Evolutionary conservation across 805 yeast genomes (phyloP), one percentile per base, ranked within the genome.

Genomic region (Candida nonsorbophila): DNA sequence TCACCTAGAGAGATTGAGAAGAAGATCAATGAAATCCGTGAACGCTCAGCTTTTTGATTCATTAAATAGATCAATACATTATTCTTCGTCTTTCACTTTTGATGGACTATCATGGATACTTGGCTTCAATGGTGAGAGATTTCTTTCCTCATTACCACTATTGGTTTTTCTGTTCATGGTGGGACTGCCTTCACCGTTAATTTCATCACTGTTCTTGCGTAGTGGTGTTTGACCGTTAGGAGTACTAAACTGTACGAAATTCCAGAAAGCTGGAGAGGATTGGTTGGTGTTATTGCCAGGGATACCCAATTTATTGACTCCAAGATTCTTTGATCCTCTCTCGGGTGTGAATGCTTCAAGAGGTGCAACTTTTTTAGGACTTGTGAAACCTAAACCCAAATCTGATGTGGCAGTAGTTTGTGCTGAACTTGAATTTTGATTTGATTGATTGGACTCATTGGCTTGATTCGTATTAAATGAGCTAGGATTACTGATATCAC

Each of bases 191-290:
- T 53, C 60, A 16, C 57, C 53, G 30, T 49, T 56, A 50, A 55
- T 53, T 27, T 53, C 67, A 10, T 58, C 67, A 25, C 63, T 57
- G 31, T 53, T 47, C 30, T 63, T 59, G 16, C 68, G 33, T 21
- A 56, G 40, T 1, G 71, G 68, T 0, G 68, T 63, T 36, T 63
- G 69, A 6, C 64, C 67, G 31, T 61, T 61, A 3, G 69, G 70
- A 4, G 69, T 65, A 33, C 65, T 60, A 34, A 88, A 78, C 46
- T 87, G 95, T 47, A 88, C 85, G 58, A 84, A 79, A 50, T 83
- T 84, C 97, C 96, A 85, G 35, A 88, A 74, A 11, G 95, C 96
- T 1, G 97, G 97, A 1, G 95, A 84, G 17, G 81, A 74, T 59
- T 56, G 73, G 58, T 61, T 54, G 53, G 62, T 50, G 58, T 61